Evolutionary conservation across 768 basidiomycete species (phyloP).

Genomic region (Pleurotus tuoliensis): DNA sequence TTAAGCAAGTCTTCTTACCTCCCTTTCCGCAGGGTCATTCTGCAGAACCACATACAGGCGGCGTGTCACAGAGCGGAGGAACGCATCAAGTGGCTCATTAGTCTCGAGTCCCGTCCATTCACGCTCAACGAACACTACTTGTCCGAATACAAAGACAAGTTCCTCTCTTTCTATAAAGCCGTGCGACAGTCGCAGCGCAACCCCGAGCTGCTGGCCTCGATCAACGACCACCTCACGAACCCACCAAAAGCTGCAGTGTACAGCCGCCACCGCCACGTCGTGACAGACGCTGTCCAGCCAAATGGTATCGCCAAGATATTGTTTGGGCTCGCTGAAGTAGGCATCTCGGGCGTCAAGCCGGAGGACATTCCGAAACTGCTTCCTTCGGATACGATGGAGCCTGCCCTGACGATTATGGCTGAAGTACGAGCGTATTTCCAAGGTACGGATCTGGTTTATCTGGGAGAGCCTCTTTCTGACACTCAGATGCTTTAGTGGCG

Average conservation of each 20-base stretch:
- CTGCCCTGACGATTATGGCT: slow-evolving; percentile 63
- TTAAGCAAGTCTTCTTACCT: neutral
- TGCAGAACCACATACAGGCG: slow-evolving; percentile 46
- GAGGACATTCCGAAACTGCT: slow-evolving; percentile 48
- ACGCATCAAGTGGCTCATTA: slow-evolving; percentile 45
- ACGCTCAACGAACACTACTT: slow-evolving; percentile 53
- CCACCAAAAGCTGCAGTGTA: neutral
- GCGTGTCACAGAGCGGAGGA: slow-evolving; percentile 34
- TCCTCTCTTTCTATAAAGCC: slow-evolving; percentile 45
- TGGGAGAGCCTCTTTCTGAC: slow-evolving; percentile 5
- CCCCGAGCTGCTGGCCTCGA: slow-evolving; percentile 19
- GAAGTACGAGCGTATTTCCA: slow-evolving; percentile 73
- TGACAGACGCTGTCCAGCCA: neutral
- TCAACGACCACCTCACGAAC: slow-evolving; percentile 16
- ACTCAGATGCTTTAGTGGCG: slow-evolving; percentile 35
- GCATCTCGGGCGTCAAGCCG: slow-evolving; percentile 31
- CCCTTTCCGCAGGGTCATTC: slow-evolving; percentile 33
- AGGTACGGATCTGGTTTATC: slow-evolving; percentile 37
- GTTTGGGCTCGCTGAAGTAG: slow-evolving; percentile 31
- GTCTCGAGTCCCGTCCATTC: slow-evolving; percentile 44
- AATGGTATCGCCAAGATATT: slow-evolving; percentile 30
- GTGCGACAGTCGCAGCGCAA: slow-evolving; percentile 30
- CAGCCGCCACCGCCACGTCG: neutral
- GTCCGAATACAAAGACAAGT: slow-evolving; percentile 40
- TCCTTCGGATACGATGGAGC: slow-evolving; percentile 47